Evolutionary conservation across 2,329 filamentous ascomycete species (phyloP).

Genomic region (Fusarium sp.): DNA sequence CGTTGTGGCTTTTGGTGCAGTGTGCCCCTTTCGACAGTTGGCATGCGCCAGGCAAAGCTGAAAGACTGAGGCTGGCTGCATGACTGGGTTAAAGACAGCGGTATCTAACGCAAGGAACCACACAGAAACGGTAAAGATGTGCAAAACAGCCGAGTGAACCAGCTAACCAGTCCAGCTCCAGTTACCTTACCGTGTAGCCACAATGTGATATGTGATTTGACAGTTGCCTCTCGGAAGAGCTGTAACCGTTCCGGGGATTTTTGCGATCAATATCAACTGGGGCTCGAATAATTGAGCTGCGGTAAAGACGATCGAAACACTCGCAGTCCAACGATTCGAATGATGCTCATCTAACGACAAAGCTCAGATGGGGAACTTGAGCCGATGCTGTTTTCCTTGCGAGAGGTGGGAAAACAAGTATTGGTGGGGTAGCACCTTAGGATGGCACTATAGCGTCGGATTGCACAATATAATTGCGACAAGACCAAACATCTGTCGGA

Average conservation of each 20-base stretch:
- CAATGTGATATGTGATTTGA: not conserved
- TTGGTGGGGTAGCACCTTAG: not conserved
- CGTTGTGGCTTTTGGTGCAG: constrained; percentile 8
- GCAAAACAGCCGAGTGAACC: not conserved
- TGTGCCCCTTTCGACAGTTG: not conserved
- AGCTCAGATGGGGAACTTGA: not conserved
- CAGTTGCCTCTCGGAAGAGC: not conserved
- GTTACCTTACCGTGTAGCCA: not conserved
- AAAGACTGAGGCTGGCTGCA: constrained; percentile 17
- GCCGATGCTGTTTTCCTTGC: not conserved
- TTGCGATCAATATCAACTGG: not conserved
- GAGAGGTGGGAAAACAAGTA: not conserved
- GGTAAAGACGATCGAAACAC: not conserved
- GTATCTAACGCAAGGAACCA: not conserved
- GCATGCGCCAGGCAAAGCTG: constrained; percentile 9
- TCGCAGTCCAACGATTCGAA: not conserved
- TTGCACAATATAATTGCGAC: not conserved
- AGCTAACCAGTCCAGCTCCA: too few species aligned
- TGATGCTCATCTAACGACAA: not conserved
- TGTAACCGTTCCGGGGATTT: not conserved
- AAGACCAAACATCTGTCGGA: not conserved
- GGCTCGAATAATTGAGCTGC: not conserved
- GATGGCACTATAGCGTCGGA: not conserved
- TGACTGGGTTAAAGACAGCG: not conserved
- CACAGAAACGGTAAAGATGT: not conserved